Evolutionary conservation across 1,139 yeast genomes (phyloP).

Genomic region (Spathaspora sp.): DNA sequence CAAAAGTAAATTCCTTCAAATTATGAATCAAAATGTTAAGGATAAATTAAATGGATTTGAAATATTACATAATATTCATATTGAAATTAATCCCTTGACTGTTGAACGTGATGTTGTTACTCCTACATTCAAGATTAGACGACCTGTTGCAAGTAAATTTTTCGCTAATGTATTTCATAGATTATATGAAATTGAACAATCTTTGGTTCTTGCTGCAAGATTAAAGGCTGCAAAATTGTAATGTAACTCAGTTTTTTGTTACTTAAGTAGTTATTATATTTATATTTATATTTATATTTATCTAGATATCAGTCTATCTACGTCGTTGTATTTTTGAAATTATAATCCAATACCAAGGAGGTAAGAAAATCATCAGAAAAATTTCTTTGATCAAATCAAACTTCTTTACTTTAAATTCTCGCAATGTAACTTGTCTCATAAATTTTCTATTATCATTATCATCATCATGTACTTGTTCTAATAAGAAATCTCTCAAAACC

Average conservation of each 20-base stretch:
- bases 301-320: slow-evolving; percentile 6
- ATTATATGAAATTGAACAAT: slow-evolving; percentile 23
- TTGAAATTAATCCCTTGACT: slow-evolving; percentile 36
- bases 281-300: slow-evolving; percentile 16
- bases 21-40: slow-evolving; percentile 24
- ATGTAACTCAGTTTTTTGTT: too few relatives aligned
- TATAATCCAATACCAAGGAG: slow-evolving; percentile 43
- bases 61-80: slow-evolving; percentile 31
- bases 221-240: slow-evolving; percentile 38
- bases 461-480: slow-evolving; percentile 22
- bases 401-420: slow-evolving; percentile 14
- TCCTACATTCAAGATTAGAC: slow-evolving; percentile 37
- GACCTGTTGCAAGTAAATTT: slow-evolving; percentile 30
- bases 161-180: slow-evolving; percentile 22
- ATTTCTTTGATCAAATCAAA: slow-evolving; percentile 15
- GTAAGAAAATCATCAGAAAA: slow-evolving; percentile 23
- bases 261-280: too few relatives aligned
- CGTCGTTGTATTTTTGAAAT: slow-evolving; percentile 12
- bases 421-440: slow-evolving; percentile 15
- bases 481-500: slow-evolving; percentile 27
- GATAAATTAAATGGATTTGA: slow-evolving; percentile 29
- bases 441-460: slow-evolving; percentile 15
- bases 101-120: slow-evolving; percentile 40
- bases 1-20: slow-evolving; percentile 22
- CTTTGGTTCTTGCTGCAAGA: slow-evolving; percentile 25